These are phyloP conservation scores for Fusarium metavorans DNA, from an alignment of 2,329 filamentous ascomycete species.

Conservation along the genomic window DNA sequence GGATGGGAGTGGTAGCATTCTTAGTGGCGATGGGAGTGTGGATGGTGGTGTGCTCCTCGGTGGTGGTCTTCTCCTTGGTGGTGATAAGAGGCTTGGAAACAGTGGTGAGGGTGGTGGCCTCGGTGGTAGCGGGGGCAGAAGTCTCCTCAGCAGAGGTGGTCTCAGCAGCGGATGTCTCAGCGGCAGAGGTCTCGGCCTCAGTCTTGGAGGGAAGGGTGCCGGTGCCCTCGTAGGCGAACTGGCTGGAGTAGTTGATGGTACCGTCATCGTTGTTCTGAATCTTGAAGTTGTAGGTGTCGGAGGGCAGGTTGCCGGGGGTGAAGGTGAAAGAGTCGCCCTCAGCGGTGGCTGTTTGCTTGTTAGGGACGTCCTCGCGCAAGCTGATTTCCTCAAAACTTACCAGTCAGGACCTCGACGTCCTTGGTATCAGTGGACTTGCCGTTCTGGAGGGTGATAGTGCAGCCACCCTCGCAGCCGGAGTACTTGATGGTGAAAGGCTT, in stretches of 20 bases:
- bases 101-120: conserved; percentile 34
- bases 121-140: conserved; percentile 20
- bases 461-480: conserved; percentile 48
- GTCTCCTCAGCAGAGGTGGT: conserved; percentile 13
- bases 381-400: conserved; percentile 37
- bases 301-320: conserved; percentile 43
- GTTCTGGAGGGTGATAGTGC: conserved; percentile 52
- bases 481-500: conserved; percentile 49
- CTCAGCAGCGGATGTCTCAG: conserved; percentile 18
- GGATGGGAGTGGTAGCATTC: conserved; percentile 30
- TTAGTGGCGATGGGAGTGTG: conserved; percentile 28
- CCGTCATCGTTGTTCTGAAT: conserved; percentile 46
- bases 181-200: conserved; percentile 18
- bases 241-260: conserved; percentile 49
- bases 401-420: conserved; percentile 47
- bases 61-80: conserved; percentile 23
- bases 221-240: conserved; percentile 48
- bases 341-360: conserved; percentile 22
- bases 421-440: conserved; percentile 46
- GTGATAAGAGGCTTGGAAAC: conserved; percentile 27
- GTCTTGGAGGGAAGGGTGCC: conserved; percentile 28
- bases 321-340: conserved; percentile 44
- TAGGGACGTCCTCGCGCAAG: background rate
- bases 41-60: conserved; percentile 24
- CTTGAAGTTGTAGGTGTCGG: conserved; percentile 52